Evolutionary conservation across 2,329 filamentous ascomycete genomes (phyloP), one percentile per base, ranked within the genome.

Genomic region (Aspergillus glaucus): DNA sequence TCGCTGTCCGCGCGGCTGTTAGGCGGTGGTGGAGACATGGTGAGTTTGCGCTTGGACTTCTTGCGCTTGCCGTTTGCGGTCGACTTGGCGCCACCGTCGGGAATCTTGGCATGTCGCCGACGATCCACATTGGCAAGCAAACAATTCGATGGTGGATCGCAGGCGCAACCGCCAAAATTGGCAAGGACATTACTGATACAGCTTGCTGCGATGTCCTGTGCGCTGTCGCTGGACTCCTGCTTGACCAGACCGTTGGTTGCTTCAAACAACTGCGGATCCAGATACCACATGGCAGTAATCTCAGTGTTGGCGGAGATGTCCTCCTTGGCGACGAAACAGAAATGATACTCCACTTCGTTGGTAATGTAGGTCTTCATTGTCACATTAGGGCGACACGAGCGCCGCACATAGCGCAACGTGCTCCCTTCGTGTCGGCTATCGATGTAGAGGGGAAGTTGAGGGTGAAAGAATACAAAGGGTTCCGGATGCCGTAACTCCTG

Each of bases 321-420:
- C 46, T 86, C 80, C 58, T 88, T 88, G 59, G 89, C 90, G 50
- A 95, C 82, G 54, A 96, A 85, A 80, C 92, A 96, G 67, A 97
- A 95, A 63, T 93, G 88, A 62, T 92, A 95, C 55, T 92, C 85
- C 1, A 83, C 84, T 3, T 80, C 79, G 43, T 83, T 84, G 1
- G 88, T 88, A 43, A 96, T 80, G 56, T 90, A 87, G 0, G 91
- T 94, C 64, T 93, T 91, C 59, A 97, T 76, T 28, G 81, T 79
- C n/a, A 93, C 82, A 62, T 97, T 98, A 1, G 93, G 88, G 52
- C 81, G 83, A 72, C 93, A 98, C 61, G 93, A 97, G 56, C 92
- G 82, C 49, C 93, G 83, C n/a, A 94, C 84, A 64, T 93, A 96
- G 41, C 93, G 87, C 49, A 93, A 84, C 32, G 83, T 75, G 4